Evolutionary conservation across 768 basidiomycete genomes (phyloP).

Genomic region (Termitomyces sp.): DNA sequence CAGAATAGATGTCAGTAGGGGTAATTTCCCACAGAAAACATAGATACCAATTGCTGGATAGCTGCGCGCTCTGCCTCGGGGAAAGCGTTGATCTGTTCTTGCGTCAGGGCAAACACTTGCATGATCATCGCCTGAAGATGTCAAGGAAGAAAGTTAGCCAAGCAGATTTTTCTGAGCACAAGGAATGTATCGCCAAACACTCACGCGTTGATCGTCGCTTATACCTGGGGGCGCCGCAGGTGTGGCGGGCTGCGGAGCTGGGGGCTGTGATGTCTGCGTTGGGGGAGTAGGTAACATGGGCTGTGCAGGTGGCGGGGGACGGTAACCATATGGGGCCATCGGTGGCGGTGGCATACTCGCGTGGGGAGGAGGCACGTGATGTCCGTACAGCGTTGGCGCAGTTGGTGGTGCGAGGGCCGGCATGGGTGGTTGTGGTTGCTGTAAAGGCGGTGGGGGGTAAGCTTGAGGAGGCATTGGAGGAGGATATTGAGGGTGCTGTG

Average conservation of each 20-base stretch:
- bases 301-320: constrained; percentile 27
- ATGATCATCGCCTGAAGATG: constrained; percentile 65
- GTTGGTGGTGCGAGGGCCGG: constrained; percentile 22
- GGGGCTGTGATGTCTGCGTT: constrained; percentile 19
- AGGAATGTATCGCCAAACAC: constrained; percentile 7
- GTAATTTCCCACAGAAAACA: constrained; percentile 4
- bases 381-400: constrained; percentile 25
- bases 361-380: constrained; percentile 18
- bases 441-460: constrained; percentile 25
- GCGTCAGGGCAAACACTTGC: constrained; percentile 79
- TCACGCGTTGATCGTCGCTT: constrained; percentile 46
- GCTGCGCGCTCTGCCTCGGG: constrained; percentile 75
- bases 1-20: not conserved
- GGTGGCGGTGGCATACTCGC: constrained; percentile 28
- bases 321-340: constrained; percentile 27
- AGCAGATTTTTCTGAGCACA: constrained; percentile 2
- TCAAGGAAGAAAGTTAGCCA: not conserved
- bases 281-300: constrained; percentile 24
- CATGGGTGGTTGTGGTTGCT: constrained; percentile 24
- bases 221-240: constrained; percentile 35
- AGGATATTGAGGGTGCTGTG: constrained; percentile 19
- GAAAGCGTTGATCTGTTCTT: constrained; percentile 77
- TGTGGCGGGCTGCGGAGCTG: constrained; percentile 23
- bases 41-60: constrained; percentile 70
- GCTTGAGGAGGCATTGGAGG: constrained; percentile 27